Conservation (phyloP, 2,329 filamentous ascomycete genomes). For the Alternaria postmessia region DNA sequence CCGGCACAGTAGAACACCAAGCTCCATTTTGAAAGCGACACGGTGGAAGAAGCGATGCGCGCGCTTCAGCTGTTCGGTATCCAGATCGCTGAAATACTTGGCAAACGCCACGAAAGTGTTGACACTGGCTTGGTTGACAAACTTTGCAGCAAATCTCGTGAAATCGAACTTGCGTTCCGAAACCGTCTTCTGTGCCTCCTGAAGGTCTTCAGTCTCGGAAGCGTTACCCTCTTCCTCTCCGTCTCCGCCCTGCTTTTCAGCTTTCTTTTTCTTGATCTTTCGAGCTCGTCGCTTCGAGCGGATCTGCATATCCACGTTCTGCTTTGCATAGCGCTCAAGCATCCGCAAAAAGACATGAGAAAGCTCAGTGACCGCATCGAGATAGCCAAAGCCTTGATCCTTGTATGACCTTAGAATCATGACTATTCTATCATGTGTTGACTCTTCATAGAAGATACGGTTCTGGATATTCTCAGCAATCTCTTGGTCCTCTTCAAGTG, state of each 20-base stretch:
- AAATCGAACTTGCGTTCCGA: constrained; percentile 96
- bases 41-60: constrained; percentile 94
- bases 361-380: constrained; percentile 91
- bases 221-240: constrained; percentile 65
- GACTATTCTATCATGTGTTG: constrained; percentile 87
- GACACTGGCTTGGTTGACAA: constrained; percentile 83
- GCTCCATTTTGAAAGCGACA: constrained; percentile 92
- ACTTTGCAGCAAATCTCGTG: constrained; percentile 78
- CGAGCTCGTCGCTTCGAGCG: constrained; percentile 78
- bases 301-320: constrained; percentile 92
- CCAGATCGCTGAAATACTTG: constrained; percentile 81
- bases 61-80: constrained; percentile 82
- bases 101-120: constrained; percentile 87
- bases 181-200: constrained; percentile 72
- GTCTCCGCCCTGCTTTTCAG: constrained; percentile 58
- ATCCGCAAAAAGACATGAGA: constrained; percentile 91
- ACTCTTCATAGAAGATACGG: constrained; percentile 97
- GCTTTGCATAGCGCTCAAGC: constrained; percentile 90
- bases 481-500: constrained; percentile 91
- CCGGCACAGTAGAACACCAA: constrained; percentile 86
- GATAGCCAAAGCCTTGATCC: constrained; percentile 90
- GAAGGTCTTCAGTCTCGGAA: constrained; percentile 71
- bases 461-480: constrained; percentile 97
- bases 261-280: constrained; percentile 72
- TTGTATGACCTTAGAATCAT: constrained; percentile 86